A percentile compares a stretch with the other conserved stretches of the same genome.
These are phyloP conservation scores for Dalechampia spathulata DNA, from an alignment of 441 rosid species.

Conservation along the genomic window DNA sequence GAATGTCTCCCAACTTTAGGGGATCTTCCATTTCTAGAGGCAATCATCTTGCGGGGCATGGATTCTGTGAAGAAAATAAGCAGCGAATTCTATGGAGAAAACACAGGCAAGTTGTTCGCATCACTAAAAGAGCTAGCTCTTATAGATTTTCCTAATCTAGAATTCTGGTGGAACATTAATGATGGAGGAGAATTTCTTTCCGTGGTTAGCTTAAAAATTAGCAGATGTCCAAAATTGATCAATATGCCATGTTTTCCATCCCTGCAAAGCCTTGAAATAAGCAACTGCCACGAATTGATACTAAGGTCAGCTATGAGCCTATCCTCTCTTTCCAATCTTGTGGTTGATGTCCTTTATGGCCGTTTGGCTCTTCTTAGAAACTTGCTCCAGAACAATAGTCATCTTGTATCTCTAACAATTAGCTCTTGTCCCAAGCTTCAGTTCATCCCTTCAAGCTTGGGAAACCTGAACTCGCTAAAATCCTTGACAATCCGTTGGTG, in stretches of 20 bases:
- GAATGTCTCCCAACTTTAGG: slow-evolving; percentile 5
- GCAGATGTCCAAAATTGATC: slow-evolving; percentile 14
- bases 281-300: slow-evolving; percentile 9
- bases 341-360: slow-evolving; percentile 6
- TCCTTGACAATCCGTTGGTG: slow-evolving; percentile 22
- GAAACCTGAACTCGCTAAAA: slow-evolving; percentile 10
- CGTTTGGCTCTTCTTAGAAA: slow-evolving; percentile 1
- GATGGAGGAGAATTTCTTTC: slow-evolving; percentile 17
- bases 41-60: slow-evolving; percentile 4
- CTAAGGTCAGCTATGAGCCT: slow-evolving; percentile 1
- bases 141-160: slow-evolving; percentile 14
- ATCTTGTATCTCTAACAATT: slow-evolving; percentile 15
- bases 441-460: slow-evolving; percentile 12
- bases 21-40: not conserved
- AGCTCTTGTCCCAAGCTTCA: slow-evolving; percentile 19
- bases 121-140: slow-evolving; percentile 19
- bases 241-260: slow-evolving; percentile 15
- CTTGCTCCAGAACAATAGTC: slow-evolving; percentile 11
- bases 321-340: slow-evolving; percentile 13
- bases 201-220: slow-evolving; percentile 13
- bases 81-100: slow-evolving; percentile 1
- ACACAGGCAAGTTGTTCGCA: slow-evolving; percentile 5
- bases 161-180: slow-evolving; percentile 17
- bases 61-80: slow-evolving; percentile 1
- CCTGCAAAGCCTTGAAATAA: slow-evolving; percentile 17